Evolutionary conservation across 768 basidiomycete genomes (phyloP).

Genomic region (Termitomyces sp.): DNA sequence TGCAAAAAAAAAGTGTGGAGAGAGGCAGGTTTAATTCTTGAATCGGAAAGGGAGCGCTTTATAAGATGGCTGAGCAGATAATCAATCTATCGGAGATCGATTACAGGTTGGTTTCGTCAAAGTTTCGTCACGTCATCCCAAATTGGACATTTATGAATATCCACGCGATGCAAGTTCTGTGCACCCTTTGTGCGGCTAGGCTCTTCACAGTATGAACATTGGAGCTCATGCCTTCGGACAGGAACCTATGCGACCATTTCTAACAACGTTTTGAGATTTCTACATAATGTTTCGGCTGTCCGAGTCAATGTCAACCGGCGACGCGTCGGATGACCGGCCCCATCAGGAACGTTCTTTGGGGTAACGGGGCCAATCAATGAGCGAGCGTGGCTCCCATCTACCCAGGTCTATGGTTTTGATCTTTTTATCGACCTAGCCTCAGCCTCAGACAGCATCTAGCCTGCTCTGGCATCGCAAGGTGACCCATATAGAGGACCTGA

Average conservation of each 20-base stretch:
- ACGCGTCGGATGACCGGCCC: not conserved
- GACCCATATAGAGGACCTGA: not conserved
- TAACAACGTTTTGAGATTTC: not conserved
- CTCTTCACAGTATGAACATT: not conserved
- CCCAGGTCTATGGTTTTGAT: not conserved
- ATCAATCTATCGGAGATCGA: slow-evolving; percentile 23
- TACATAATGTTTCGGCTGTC: slow-evolving; percentile 3
- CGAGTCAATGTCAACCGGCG: not conserved
- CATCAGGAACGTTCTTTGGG: not conserved
- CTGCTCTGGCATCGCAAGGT: not conserved
- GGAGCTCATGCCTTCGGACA: not conserved
- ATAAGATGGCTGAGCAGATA: slow-evolving; percentile 17
- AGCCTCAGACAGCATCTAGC: not conserved
- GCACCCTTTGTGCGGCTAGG: not conserved
- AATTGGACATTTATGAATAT: not conserved
- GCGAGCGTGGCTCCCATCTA: slow-evolving; percentile 6
- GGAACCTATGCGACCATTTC: not conserved
- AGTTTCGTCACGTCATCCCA: slow-evolving; percentile 14
- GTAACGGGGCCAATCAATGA: not conserved
- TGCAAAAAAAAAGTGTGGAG: slow-evolving; percentile 6
- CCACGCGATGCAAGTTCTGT: not conserved
- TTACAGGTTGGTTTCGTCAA: slow-evolving; percentile 3
- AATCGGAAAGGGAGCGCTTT: slow-evolving; percentile 11
- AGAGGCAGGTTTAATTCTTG: slow-evolving; percentile 9
- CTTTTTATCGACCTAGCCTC: not conserved